Base-by-base conservation (phyloP, 1,284 basidiomycete genomes). In the Ustilago xerochloae region DNA sequence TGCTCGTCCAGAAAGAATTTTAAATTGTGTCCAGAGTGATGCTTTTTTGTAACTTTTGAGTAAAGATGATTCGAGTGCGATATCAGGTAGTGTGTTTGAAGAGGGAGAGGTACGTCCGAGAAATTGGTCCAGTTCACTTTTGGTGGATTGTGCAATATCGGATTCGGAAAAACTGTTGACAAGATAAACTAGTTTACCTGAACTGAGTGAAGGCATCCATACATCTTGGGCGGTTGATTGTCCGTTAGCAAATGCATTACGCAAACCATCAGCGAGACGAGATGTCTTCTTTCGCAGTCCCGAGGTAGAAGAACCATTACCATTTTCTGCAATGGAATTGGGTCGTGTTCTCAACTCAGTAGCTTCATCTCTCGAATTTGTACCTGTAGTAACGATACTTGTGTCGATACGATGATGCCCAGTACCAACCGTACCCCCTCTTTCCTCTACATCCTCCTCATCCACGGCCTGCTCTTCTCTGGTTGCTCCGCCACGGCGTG, bases 1-100 rank as follows among this genome's bases (percentile, higher is more conserved):
- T n/a, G 95, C 94, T 62, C 96, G 86, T 22, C 94, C 94, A 79
- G 93, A 95, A 77, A 99, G 85, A 66, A 98, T 94, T 81, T 89
- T 89, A 84, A 99, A 97, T 86, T 99, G 96, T 20, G 91, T 94
- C 62, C 88, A 88, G 88, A 91, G 93, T 67, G 88, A 91, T 3
- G 94, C 96, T 63, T 93, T 89, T 85, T 91, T 91, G 81, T 93
- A 90, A 3, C 92, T 92, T 30, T 91, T 86, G 76, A 95, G 85
- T 58, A 92, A 38, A 13, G 52, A 48, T 13, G 82, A 49, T 87
- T 87, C 45, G 88, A 82, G 48, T 12, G 63, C 59, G 1, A 75
- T 38, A 28, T 75, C 66, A 1, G 66, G 63, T 13, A 75, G 53
- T 4, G 66, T 58, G 33, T 69, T 67, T 18, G 38, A 30, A 4